Percentiles rank a stretch among this genome's conserved stretches.
phyloP scores from a whole-genome alignment of 2,329 filamentous ascomycete species.

The Scedosporium aurantiacum region DNA sequence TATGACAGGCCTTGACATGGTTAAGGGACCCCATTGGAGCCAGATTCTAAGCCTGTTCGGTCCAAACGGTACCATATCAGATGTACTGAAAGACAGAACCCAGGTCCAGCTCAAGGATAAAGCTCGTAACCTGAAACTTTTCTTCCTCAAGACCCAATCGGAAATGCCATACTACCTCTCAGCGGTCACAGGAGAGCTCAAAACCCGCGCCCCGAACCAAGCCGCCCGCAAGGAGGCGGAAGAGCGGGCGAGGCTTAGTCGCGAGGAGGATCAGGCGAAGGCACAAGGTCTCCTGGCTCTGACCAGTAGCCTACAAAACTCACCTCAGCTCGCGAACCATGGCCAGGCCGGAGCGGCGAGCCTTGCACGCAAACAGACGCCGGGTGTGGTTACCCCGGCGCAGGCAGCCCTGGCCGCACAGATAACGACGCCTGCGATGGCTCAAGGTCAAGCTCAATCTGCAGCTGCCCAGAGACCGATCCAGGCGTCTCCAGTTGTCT shows the following conservation, averaged over 20 bases:
- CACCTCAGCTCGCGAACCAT: conserved; percentile 13
- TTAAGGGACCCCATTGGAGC: conserved; percentile 87
- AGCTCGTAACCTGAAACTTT: conserved; percentile 78
- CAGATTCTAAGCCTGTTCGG: conserved; percentile 82
- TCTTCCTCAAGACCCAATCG: conserved; percentile 83
- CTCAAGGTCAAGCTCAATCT: conserved; percentile 5
- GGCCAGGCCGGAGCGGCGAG: not conserved
- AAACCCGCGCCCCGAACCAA: conserved; percentile 69
- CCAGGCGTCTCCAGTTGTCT: conserved; percentile 2
- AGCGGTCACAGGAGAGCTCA: conserved; percentile 80
- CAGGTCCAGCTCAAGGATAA: conserved; percentile 92
- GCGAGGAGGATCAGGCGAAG: conserved; percentile 48
- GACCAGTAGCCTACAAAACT: conserved; percentile 39
- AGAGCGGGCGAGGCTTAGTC: conserved; percentile 46
- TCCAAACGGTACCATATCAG: conserved; percentile 64
- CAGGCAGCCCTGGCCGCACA: conserved; percentile 10
- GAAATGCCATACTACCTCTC: conserved; percentile 84
- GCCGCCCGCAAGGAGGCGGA: conserved; percentile 59
- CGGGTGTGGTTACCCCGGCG: conserved; percentile 13
- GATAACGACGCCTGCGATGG: conserved; percentile 5
- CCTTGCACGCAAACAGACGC: conserved; percentile 18
- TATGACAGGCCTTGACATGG: conserved; percentile 77
- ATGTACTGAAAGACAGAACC: conserved; percentile 77
- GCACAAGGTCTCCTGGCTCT: conserved; percentile 50
- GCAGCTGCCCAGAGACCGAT: conserved; percentile 3